phyloP scores from a whole-genome alignment of 2,329 filamentous ascomycete species.

The Scleromitrula shiraiana region DNA sequence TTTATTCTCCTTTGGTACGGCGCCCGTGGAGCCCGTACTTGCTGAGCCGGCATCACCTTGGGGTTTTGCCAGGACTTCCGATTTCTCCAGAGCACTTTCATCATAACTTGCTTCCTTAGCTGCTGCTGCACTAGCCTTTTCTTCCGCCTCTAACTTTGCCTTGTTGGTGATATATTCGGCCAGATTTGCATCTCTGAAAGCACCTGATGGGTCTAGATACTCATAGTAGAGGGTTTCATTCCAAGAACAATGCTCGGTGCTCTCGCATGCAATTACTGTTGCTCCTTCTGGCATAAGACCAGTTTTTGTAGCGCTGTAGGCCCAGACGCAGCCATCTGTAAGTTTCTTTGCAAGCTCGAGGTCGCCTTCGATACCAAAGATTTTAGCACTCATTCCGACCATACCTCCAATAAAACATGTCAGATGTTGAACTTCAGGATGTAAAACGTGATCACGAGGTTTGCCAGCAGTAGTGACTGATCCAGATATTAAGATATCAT shows the following conservation, averaged over 20 bases:
- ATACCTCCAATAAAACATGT: conserved; percentile 65
- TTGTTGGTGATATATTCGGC: conserved; percentile 35
- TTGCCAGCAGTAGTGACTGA: conserved; percentile 44
- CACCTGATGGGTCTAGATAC: conserved; percentile 31
- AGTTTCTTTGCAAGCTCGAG: conserved; percentile 56
- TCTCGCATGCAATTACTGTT: conserved; percentile 40
- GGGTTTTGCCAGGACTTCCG: background rate
- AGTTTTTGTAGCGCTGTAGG: conserved; percentile 50
- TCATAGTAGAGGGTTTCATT: conserved; percentile 25
- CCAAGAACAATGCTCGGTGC: conserved; percentile 24
- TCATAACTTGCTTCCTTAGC: background rate
- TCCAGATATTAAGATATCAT: conserved; percentile 68
- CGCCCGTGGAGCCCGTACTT: background rate
- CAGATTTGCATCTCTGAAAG: conserved; percentile 37
- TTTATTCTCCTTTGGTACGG: background rate
- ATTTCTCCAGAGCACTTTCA: background rate
- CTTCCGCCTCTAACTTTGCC: conserved; percentile 31
- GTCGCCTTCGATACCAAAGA: conserved; percentile 51
- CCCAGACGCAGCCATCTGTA: conserved; percentile 64
- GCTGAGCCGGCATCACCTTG: background rate
- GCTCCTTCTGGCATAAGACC: conserved; percentile 60
- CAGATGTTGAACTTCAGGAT: conserved; percentile 41
- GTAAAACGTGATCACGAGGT: conserved; percentile 35
- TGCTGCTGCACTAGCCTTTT: conserved; percentile 1
- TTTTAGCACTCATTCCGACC: conserved; percentile 57